Conservation (phyloP, 208 protist species). For the Acanthamoeba divionensis region DNA sequence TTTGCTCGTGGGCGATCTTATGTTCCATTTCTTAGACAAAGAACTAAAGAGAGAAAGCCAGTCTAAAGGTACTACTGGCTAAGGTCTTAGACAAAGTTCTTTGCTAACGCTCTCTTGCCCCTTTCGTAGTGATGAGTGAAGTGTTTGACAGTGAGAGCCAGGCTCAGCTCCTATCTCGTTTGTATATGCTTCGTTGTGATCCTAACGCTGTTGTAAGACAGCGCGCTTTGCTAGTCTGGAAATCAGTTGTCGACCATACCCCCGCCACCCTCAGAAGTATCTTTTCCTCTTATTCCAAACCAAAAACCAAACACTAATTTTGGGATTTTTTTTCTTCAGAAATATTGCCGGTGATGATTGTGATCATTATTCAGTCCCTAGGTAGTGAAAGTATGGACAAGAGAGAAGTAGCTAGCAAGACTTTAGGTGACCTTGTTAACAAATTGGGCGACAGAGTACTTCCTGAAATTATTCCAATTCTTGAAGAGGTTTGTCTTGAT, state of each 20-base stretch:
- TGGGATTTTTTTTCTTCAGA: background rate
- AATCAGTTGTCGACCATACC: slow-evolving; percentile 82
- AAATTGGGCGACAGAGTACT: slow-evolving; percentile 82
- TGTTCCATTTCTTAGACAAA: slow-evolving; percentile 65
- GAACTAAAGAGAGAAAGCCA: slow-evolving; percentile 41
- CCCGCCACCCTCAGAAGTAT: slow-evolving; percentile 70
- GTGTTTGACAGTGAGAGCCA: slow-evolving; percentile 70
- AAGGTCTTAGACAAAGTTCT: background rate
- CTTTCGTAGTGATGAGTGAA: slow-evolving; percentile 43
- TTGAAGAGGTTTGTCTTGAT: slow-evolving; percentile 65
- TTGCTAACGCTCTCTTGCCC: background rate
- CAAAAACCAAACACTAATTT: background rate
- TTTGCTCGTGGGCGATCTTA: slow-evolving; percentile 78
- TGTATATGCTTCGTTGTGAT: slow-evolving; percentile 83
- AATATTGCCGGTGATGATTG: slow-evolving; percentile 28
- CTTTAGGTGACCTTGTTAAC: slow-evolving; percentile 77
- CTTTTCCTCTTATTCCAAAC: background rate
- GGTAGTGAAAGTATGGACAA: slow-evolving; percentile 49
- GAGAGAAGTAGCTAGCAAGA: slow-evolving; percentile 64
- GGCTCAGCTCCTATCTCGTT: slow-evolving; percentile 73
- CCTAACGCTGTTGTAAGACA: slow-evolving; percentile 72
- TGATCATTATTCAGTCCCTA: slow-evolving; percentile 47
- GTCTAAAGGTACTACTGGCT: background rate
- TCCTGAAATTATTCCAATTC: slow-evolving; percentile 81
- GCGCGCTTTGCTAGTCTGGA: slow-evolving; percentile 81